Conservation (phyloP, 1,284 basidiomycete species). For the Rhodotorula sp. region DNA sequence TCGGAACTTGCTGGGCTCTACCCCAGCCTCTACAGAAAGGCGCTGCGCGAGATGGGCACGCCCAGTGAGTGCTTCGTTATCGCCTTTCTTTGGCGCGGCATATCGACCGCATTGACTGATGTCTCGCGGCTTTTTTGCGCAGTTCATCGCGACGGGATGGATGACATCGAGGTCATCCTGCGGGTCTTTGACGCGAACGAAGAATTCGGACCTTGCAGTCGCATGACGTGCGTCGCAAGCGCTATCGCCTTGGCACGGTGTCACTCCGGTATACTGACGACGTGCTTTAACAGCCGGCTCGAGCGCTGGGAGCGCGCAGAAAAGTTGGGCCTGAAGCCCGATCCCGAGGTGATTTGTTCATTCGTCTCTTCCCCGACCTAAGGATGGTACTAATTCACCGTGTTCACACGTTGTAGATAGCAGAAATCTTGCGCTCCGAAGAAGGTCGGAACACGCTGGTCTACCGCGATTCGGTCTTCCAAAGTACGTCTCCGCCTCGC, state of each 20-base stretch:
- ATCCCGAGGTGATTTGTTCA: slow-evolving; percentile 63
- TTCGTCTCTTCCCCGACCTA: neutral
- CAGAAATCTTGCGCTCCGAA: slow-evolving; percentile 66
- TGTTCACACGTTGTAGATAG: slow-evolving; percentile 57
- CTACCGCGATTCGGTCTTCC: slow-evolving; percentile 27
- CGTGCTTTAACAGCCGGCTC: slow-evolving; percentile 3
- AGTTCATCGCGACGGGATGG: slow-evolving; percentile 32
- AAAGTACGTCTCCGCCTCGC: slow-evolving; percentile 5
- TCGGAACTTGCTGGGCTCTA: slow-evolving; percentile 11
- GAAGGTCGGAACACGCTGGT: slow-evolving; percentile 50
- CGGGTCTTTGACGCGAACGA: slow-evolving; percentile 49
- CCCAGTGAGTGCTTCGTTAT: slow-evolving; percentile 58
- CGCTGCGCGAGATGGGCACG: slow-evolving; percentile 60
- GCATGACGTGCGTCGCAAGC: slow-evolving; percentile 21
- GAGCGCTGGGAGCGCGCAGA: slow-evolving; percentile 86
- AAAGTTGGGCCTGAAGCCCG: slow-evolving; percentile 76
- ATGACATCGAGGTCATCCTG: slow-evolving; percentile 35
- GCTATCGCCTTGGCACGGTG: no score
- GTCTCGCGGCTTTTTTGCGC: neutral
- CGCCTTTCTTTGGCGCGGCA: neutral
- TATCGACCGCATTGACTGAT: neutral
- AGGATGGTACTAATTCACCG: neutral
- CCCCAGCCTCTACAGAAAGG: slow-evolving; percentile 48
- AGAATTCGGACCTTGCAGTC: slow-evolving; percentile 26
- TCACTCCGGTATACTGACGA: no score